Evolutionary conservation across 257 asterid species (phyloP).

Genomic region (Striga asiatica): DNA sequence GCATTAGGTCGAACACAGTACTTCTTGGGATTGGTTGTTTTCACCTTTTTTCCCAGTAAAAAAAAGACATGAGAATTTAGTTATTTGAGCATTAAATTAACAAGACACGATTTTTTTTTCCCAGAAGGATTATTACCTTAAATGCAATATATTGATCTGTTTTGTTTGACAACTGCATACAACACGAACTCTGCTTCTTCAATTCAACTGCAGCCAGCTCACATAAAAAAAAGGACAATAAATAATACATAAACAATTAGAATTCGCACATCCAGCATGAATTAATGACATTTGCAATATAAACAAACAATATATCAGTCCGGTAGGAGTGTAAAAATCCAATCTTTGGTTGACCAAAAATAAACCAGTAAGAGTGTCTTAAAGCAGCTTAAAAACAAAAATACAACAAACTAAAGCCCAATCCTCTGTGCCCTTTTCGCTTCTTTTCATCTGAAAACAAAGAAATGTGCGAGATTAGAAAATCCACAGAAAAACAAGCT

Average conservation of each 20-base stretch:
- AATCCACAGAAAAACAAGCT: conserved; percentile 14
- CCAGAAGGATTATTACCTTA: conserved; percentile 38
- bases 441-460: conserved; percentile 13
- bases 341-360: background rate
- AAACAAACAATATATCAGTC: background rate
- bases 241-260: too few relatives aligned
- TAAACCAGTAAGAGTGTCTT: background rate
- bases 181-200: conserved; percentile 73
- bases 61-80: background rate
- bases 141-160: conserved; percentile 71
- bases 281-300: background rate
- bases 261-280: background rate
- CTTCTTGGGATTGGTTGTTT: conserved; percentile 82
- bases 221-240: conserved; percentile 9
- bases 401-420: background rate
- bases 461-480: background rate
- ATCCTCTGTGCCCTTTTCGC: background rate
- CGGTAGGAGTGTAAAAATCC: background rate
- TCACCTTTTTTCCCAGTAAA: conserved; percentile 37
- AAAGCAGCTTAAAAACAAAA: conserved; percentile 2
- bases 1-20: conserved; percentile 85
- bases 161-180: conserved; percentile 69
- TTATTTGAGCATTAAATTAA: background rate
- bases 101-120: background rate
- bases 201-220: conserved; percentile 55